A percentile compares a stretch with the other conserved stretches of the same genome.
Evolutionary conservation across 2,329 filamentous ascomycete species (phyloP).

Genomic region (Cyphellophora europaea): DNA sequence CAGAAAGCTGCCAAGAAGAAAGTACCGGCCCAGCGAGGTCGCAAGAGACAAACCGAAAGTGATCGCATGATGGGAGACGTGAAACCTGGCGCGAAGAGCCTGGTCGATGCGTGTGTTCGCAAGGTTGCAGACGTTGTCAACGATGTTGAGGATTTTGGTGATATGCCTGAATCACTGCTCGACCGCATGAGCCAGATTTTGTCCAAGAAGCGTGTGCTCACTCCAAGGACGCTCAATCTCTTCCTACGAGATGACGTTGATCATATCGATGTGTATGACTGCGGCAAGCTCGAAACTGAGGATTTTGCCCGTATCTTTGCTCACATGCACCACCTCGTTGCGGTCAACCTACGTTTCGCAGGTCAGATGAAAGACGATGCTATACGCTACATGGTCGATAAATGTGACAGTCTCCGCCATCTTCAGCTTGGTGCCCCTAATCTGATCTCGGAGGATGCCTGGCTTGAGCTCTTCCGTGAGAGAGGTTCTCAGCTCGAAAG

Average conservation of each 20-base stretch:
- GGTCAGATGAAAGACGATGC: constrained; percentile 84
- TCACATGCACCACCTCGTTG: constrained; percentile 57
- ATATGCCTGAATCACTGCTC: constrained; percentile 48
- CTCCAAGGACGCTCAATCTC: constrained; percentile 32
- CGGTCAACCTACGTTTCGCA: constrained; percentile 70
- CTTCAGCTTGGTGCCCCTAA: constrained; percentile 79
- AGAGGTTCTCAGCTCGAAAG: constrained; percentile 57
- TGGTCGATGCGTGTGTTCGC: constrained; percentile 48
- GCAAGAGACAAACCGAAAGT: constrained; percentile 70
- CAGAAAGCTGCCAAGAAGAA: constrained; percentile 48
- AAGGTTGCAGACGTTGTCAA: constrained; percentile 55
- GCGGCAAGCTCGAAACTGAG: constrained; percentile 58
- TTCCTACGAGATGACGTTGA: constrained; percentile 45
- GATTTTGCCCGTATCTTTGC: constrained; percentile 78
- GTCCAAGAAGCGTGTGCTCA: constrained; percentile 53
- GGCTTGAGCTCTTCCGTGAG: constrained; percentile 58
- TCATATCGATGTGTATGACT: constrained; percentile 51
- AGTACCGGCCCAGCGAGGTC: constrained; percentile 44
- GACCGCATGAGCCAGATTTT: constrained; percentile 54
- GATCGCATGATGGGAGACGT: constrained; percentile 67
- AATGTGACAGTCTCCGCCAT: constrained; percentile 57
- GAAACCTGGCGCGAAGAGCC: constrained; percentile 31
- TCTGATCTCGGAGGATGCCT: constrained; percentile 66
- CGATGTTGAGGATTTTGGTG: constrained; percentile 56
- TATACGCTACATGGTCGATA: constrained; percentile 69